Conservation (phyloP, 306 rosid genomes). For the Pyrus pyrifolia region DNA sequence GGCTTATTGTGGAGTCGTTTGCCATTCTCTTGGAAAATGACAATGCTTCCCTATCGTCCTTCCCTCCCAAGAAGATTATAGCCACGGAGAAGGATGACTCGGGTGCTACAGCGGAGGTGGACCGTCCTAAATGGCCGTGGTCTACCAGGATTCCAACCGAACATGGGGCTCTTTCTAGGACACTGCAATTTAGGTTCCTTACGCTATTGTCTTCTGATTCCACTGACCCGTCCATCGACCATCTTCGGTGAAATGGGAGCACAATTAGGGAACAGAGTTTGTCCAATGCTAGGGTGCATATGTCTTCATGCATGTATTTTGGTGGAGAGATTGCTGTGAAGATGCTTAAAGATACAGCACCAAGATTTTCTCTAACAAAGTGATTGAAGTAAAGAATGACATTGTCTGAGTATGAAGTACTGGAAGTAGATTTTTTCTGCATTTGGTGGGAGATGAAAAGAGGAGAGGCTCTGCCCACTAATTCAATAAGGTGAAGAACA, state of each 20-base stretch:
- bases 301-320: constrained; percentile 43
- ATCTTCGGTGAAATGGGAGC: constrained; percentile 49
- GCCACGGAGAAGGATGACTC: constrained; percentile 14
- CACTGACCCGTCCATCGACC: constrained; percentile 32
- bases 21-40: constrained; percentile 34
- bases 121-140: not conserved
- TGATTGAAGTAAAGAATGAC: constrained; percentile 31
- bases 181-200: constrained; percentile 29
- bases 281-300: constrained; percentile 43
- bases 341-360: constrained; percentile 9
- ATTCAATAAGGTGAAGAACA: constrained; percentile 45
- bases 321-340: constrained; percentile 47
- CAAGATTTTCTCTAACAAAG: constrained; percentile 18
- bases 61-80: constrained; percentile 43
- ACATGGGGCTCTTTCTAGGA: constrained; percentile 44
- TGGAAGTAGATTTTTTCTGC: constrained; percentile 11
- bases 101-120: not conserved
- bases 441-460: constrained; percentile 35
- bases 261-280: constrained; percentile 32
- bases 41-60: constrained; percentile 49
- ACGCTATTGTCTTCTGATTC: constrained; percentile 30
- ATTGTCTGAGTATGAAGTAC: constrained; percentile 39
- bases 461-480: constrained; percentile 39
- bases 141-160: constrained; percentile 43
- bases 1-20: not conserved